Evolutionary conservation across 495 filamentous ascomycete species (phyloP).

Genomic region (Corynascus novoguineensis): DNA sequence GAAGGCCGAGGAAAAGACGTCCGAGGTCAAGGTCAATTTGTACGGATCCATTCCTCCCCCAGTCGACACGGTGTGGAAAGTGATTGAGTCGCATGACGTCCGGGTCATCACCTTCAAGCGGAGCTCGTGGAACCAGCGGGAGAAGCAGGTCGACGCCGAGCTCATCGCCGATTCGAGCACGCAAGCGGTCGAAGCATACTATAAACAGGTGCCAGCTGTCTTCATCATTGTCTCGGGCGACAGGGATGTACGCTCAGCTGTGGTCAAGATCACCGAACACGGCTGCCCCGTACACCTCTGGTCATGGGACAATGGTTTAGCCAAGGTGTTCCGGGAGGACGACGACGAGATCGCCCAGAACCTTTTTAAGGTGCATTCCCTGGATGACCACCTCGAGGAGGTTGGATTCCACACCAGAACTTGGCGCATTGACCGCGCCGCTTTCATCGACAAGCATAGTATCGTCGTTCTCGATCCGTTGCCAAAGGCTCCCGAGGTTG

Average conservation of each 20-base stretch:
- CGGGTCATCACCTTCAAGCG: conserved; percentile 8
- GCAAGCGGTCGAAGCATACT: not conserved
- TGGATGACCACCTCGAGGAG: conserved; percentile 8
- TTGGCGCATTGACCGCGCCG: not conserved
- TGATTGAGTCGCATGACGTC: conserved; percentile 2
- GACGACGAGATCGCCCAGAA: not conserved
- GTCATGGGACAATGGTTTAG: conserved; percentile 13
- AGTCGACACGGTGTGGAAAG: conserved; percentile 13
- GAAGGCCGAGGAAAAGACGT: not conserved
- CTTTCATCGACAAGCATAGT: conserved; percentile 10
- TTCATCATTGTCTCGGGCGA: conserved; percentile 16
- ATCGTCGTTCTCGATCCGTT: conserved; percentile 9
- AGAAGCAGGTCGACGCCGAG: conserved; percentile 12
- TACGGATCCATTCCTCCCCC: conserved; percentile 14
- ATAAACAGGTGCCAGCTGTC: not conserved
- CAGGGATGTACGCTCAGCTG: conserved; percentile 6
- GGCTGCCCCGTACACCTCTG: conserved; percentile 8
- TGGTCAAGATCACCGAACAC: not conserved
- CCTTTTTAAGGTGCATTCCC: not conserved
- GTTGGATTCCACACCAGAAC: not conserved
- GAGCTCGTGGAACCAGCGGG: not conserved
- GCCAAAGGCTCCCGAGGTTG: conserved; percentile 1
- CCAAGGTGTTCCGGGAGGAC: not conserved
- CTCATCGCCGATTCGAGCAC: conserved; percentile 12
- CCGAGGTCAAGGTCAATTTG: not conserved